These are phyloP conservation scores for Aspergillus tanneri DNA, from an alignment of 2,329 filamentous ascomycete genomes.

Conservation along the genomic window DNA sequence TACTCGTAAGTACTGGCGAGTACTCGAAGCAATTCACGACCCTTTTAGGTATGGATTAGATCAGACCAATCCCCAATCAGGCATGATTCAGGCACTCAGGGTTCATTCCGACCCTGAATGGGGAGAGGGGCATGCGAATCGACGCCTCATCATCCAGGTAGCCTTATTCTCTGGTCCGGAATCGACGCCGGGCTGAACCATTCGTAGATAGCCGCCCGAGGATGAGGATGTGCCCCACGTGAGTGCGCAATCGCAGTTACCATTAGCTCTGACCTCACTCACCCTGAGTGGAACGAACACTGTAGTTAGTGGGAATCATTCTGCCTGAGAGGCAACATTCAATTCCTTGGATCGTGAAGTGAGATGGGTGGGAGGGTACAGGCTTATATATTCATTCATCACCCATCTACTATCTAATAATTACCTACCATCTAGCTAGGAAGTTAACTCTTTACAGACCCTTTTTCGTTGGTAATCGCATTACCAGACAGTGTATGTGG, in stretches of 20 bases:
- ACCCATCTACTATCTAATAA: background rate
- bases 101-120: background rate
- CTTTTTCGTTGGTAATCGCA: too few species aligned
- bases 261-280: conserved; percentile 10
- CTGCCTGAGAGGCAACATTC: conserved; percentile 9
- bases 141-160: too few species aligned
- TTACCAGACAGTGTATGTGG: too few species aligned
- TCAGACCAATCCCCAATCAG: too few species aligned
- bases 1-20: too few species aligned
- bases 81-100: background rate
- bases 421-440: background rate
- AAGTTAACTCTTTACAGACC: too few species aligned
- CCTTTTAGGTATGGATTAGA: too few species aligned
- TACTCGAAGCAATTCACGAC: too few species aligned
- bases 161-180: conserved; percentile 21
- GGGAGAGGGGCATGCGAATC: background rate
- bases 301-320: conserved; percentile 4
- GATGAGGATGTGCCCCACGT: conserved; percentile 24
- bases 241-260: conserved; percentile 23
- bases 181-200: conserved; percentile 19
- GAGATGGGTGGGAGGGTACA: background rate
- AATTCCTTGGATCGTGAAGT: background rate
- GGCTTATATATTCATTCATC: background rate
- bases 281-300: conserved; percentile 1
- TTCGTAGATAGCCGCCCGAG: conserved; percentile 13